phyloP scores from a whole-genome alignment of 352 stramenopile species.

The Thalassiosira mediterranea region DNA sequence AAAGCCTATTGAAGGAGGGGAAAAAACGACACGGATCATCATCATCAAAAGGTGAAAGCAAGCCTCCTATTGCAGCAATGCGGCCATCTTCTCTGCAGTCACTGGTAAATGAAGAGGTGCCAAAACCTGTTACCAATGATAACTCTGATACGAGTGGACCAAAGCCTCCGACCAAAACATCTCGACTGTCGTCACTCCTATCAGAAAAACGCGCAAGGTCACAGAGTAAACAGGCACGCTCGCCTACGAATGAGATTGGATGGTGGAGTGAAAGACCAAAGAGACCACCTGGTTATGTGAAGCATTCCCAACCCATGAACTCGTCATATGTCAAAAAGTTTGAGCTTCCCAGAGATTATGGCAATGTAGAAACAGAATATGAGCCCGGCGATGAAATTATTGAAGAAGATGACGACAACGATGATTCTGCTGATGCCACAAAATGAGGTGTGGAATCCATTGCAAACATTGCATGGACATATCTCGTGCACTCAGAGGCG shows the following conservation, averaged over 20 bases:
- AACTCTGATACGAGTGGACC: too few species aligned
- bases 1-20: too few species aligned
- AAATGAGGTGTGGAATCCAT: too few species aligned
- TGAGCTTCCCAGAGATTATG: slow-evolving; percentile 43
- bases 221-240: background rate
- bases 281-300: slow-evolving; percentile 22
- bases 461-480: too few species aligned
- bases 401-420: background rate
- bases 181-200: slow-evolving; percentile 11
- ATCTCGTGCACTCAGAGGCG: too few species aligned
- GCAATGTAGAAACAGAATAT: too few species aligned
- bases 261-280: slow-evolving; percentile 38
- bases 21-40: too few species aligned
- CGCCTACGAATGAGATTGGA: slow-evolving; percentile 14
- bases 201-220: slow-evolving; percentile 6
- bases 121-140: background rate
- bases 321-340: slow-evolving; percentile 50
- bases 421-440: too few species aligned
- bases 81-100: slow-evolving; percentile 31
- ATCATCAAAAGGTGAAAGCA: too few species aligned
- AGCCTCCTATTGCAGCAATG: slow-evolving; percentile 19
- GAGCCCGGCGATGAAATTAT: slow-evolving; percentile 1
- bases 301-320: slow-evolving; percentile 39
- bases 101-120: slow-evolving; percentile 27
- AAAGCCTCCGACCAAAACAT: slow-evolving; percentile 2